Conservation (phyloP, 257 asterid genomes). For the Solanum virginianum region DNA sequence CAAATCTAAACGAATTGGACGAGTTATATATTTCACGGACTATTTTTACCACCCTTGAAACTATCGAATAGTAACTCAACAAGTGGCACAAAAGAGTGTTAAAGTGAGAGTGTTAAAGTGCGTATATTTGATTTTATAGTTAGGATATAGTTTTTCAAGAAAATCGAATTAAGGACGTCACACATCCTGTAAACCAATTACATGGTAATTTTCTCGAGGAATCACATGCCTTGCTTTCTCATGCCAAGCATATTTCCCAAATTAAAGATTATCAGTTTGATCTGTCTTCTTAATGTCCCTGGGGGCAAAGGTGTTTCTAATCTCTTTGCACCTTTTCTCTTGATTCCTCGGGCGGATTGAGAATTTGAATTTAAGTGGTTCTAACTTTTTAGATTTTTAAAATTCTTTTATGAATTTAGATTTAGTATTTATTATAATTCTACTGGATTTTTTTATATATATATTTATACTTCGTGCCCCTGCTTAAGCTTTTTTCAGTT, state of each 20-base stretch:
- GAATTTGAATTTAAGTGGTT: too few species aligned
- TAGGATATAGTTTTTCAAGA: neutral
- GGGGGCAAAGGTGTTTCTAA: neutral
- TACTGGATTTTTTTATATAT: too few species aligned
- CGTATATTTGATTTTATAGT: neutral
- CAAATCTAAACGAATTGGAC: neutral
- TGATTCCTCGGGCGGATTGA: too few species aligned
- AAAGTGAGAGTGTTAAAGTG: neutral
- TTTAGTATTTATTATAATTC: neutral
- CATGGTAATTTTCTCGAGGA: neutral
- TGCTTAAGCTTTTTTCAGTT: neutral
- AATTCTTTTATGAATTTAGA: neutral
- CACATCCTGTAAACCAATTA: neutral
- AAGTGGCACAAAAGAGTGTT: neutral
- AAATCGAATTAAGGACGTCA: neutral
- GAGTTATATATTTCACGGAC: too few species aligned
- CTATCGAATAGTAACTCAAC: neutral
- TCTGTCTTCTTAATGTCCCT: neutral
- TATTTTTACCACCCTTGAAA: neutral
- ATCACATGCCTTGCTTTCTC: neutral
- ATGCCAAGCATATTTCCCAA: neutral
- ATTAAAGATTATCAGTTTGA: neutral
- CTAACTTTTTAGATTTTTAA: neutral
- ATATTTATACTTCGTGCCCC: neutral
- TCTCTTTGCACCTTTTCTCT: neutral